Evolutionary conservation across 148 eudicot species (phyloP).

Genomic region (Rheum nobile): DNA sequence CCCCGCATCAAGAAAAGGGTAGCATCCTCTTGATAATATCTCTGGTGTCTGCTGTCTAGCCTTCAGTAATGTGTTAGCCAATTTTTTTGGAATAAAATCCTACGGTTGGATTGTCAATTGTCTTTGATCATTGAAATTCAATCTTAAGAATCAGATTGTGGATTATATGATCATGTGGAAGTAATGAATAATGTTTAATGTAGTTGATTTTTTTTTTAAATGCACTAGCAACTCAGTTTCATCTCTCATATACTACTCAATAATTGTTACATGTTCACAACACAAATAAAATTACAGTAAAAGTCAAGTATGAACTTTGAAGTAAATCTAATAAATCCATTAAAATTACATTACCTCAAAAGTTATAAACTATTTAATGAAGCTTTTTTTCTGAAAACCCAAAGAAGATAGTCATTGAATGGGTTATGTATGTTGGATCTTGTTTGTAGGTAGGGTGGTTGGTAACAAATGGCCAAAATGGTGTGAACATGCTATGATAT

Average conservation of each 20-base stretch:
- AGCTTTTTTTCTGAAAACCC: neutral
- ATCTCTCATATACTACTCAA: neutral
- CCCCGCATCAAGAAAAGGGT: conserved; percentile 91
- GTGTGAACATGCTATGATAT: no score
- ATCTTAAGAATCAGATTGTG: neutral
- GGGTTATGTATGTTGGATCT: no score
- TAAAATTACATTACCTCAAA: neutral
- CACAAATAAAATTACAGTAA: neutral
- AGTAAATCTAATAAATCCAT: neutral
- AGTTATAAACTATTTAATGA: neutral
- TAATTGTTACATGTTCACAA: neutral
- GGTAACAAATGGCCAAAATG: no score
- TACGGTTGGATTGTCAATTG: neutral
- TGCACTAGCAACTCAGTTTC: neutral
- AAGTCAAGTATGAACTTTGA: neutral
- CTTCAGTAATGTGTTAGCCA: neutral
- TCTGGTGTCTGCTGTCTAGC: conserved; percentile 1
- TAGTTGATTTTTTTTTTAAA: neutral
- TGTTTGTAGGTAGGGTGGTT: no score
- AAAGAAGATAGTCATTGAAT: neutral
- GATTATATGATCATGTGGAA: neutral
- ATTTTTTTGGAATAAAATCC: neutral
- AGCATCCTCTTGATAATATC: neutral
- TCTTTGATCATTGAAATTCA: neutral
- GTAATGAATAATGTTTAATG: neutral